Conservation (phyloP, 805 yeast species). For the Candida sanyiensis region DNA sequence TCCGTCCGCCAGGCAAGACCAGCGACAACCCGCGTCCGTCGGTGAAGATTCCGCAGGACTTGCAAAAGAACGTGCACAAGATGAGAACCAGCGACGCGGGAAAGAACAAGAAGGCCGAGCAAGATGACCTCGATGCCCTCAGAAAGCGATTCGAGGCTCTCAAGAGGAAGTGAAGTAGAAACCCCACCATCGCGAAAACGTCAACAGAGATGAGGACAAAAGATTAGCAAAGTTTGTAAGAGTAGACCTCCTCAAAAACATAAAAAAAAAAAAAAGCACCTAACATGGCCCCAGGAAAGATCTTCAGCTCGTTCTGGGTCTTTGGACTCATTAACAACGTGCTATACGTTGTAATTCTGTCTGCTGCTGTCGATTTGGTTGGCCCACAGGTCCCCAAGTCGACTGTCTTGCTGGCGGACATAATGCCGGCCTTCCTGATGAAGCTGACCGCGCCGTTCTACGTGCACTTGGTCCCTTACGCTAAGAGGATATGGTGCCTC, state of each 20-base stretch:
- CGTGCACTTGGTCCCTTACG: slow-evolving; percentile 60
- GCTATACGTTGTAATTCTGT: slow-evolving; percentile 81
- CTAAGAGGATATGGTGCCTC: slow-evolving; percentile 44
- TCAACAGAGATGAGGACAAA: not conserved
- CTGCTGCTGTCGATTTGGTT: slow-evolving; percentile 90
- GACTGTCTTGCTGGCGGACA: slow-evolving; percentile 77
- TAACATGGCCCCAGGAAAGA: slow-evolving; percentile 4
- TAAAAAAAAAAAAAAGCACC: not conserved
- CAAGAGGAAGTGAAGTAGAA: slow-evolving; percentile 31
- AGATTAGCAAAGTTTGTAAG: not conserved
- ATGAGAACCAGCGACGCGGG: slow-evolving; percentile 23
- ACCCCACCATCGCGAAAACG: not conserved
- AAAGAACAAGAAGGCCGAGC: slow-evolving; percentile 22
- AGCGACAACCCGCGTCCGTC: slow-evolving; percentile 35
- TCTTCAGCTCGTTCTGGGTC: slow-evolving; percentile 59
- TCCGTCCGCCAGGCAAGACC: slow-evolving; percentile 37
- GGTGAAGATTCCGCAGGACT: slow-evolving; percentile 36
- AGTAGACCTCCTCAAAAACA: too few relatives aligned
- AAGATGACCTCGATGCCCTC: slow-evolving; percentile 56
- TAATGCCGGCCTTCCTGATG: slow-evolving; percentile 70
- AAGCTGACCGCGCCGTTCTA: slow-evolving; percentile 77
- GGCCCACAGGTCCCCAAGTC: slow-evolving; percentile 84
- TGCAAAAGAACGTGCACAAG: slow-evolving; percentile 32
- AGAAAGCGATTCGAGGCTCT: slow-evolving; percentile 75
- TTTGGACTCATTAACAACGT: slow-evolving; percentile 88